These are phyloP conservation scores for Pachysandra terminalis DNA, from an alignment of 164 flowering plant genomes.

Conservation along the genomic window DNA sequence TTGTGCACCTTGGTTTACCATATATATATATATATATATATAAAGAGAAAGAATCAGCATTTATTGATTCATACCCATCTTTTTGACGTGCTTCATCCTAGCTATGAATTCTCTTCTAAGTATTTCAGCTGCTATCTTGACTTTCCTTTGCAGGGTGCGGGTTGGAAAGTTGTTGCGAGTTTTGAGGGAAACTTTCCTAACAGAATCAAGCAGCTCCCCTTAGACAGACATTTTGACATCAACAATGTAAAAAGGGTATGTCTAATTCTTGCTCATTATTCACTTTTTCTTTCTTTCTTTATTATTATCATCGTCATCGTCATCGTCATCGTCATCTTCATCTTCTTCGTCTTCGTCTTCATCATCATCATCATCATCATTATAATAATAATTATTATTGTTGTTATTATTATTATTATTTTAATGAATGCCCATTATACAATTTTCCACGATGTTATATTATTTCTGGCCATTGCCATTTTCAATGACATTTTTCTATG, in stretches of 20 bases:
- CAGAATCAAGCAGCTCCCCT: conserved; percentile 94
- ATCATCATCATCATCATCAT: too few relatives aligned
- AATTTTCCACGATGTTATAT: background rate
- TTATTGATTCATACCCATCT: too few relatives aligned
- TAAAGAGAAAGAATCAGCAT: too few relatives aligned
- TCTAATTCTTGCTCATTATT: background rate
- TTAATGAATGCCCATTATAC: too few relatives aligned
- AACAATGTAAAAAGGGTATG: conserved; percentile 94
- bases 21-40: too few relatives aligned
- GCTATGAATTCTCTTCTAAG: background rate
- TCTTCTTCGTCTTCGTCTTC: too few relatives aligned
- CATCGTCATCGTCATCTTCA: too few relatives aligned
- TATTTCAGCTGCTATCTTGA: background rate
- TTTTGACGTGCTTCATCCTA: background rate
- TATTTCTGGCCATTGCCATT: background rate
- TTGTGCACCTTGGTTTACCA: background rate
- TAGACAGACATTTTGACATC: conserved; percentile 95
- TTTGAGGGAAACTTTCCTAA: conserved; percentile 98
- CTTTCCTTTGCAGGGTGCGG: conserved; percentile 64
- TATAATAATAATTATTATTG: too few relatives aligned
- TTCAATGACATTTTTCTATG: conserved; percentile 4
- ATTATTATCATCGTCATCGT: too few relatives aligned
- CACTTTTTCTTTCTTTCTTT: background rate
- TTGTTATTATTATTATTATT: too few relatives aligned
- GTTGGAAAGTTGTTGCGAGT: conserved; percentile 98